Percentiles rank a stretch among this genome's conserved stretches.
Evolutionary conservation across 441 rosid genomes (phyloP).

Genomic region (Brassica hybrid): DNA sequence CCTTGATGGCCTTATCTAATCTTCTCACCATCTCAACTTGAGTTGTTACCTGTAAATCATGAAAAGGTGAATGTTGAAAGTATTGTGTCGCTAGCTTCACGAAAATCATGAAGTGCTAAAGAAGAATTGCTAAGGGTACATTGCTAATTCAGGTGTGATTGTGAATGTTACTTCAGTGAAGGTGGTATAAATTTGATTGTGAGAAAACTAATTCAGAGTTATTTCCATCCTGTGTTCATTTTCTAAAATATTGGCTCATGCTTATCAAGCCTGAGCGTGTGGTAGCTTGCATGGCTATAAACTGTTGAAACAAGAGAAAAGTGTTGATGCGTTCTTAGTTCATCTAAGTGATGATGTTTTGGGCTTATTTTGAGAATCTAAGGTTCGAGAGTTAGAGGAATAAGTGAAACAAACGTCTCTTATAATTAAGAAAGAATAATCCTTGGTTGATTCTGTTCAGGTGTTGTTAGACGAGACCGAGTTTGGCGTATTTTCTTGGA

Average conservation of each 20-base stretch:
- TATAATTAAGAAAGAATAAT: too few relatives aligned
- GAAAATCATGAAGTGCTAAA: background rate
- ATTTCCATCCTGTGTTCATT: background rate
- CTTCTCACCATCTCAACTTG: background rate
- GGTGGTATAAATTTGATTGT: background rate
- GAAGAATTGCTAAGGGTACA: background rate
- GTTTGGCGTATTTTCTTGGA: too few relatives aligned
- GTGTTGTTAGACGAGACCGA: too few relatives aligned
- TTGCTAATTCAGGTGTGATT: background rate
- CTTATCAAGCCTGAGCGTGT: background rate
- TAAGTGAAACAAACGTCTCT: too few relatives aligned
- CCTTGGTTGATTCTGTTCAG: too few relatives aligned
- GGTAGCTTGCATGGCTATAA: background rate
- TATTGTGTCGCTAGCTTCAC: background rate
- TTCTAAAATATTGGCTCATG: background rate
- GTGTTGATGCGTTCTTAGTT: background rate
- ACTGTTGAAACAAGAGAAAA: background rate
- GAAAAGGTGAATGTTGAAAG: background rate
- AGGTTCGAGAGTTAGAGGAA: too few relatives aligned
- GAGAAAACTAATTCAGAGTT: background rate
- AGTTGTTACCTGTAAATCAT: background rate
- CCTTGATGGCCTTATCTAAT: background rate
- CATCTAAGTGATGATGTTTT: too few relatives aligned
- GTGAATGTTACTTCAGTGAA: background rate
- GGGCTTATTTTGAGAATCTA: too few relatives aligned